Percentiles rank a stretch among this genome's conserved stretches.
Conservation (phyloP, 495 filamentous ascomycete genomes). For the Pseudotulostoma volvatum region DNA sequence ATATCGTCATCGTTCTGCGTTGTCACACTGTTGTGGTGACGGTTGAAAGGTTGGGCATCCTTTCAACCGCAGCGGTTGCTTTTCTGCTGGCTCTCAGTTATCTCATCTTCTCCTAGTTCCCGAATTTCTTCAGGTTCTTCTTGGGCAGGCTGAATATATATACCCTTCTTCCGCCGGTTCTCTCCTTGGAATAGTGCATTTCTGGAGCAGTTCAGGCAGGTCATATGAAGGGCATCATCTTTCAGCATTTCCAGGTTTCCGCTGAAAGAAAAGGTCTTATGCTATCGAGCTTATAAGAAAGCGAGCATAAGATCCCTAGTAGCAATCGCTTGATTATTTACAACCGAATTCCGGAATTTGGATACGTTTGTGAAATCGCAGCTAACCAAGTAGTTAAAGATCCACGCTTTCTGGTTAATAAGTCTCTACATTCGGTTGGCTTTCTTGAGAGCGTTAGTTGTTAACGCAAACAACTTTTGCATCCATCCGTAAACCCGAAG, state of each 20-base stretch:
- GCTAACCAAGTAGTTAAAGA: slow-evolving; percentile 3
- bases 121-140: neutral
- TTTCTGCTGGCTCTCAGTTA: neutral
- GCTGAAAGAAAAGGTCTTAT: slow-evolving; percentile 17
- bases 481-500: slow-evolving; percentile 1
- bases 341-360: slow-evolving; percentile 6
- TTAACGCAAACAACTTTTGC: slow-evolving; percentile 9
- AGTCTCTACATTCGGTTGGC: slow-evolving; percentile 6
- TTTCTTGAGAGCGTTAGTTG: slow-evolving; percentile 5
- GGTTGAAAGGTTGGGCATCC: neutral
- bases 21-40: too few relatives aligned
- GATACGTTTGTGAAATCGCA: slow-evolving; percentile 1
- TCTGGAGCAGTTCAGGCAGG: neutral
- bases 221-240: slow-evolving; percentile 7
- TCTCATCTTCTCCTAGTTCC: neutral
- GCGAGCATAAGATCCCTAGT: neutral
- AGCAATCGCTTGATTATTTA: neutral
- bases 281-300: too few relatives aligned
- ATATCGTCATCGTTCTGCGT: too few relatives aligned
- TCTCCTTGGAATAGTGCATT: neutral
- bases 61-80: neutral
- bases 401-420: slow-evolving; percentile 11
- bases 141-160: neutral
- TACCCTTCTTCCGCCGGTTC: neutral
- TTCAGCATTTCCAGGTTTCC: slow-evolving; percentile 16